phyloP scores from a whole-genome alignment of 2,329 filamentous ascomycete species.

The Mycogone perniciosa region DNA sequence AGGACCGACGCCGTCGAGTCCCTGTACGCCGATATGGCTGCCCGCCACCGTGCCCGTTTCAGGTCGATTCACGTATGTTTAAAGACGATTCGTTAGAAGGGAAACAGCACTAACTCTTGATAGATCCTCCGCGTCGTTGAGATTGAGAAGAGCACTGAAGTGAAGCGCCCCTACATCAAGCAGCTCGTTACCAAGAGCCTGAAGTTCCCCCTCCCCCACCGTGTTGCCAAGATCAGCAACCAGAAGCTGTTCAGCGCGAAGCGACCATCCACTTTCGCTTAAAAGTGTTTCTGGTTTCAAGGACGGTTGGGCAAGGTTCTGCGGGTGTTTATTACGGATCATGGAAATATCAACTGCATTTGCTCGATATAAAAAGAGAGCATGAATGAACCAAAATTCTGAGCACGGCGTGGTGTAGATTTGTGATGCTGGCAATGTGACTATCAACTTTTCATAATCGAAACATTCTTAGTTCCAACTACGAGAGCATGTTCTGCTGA shows the following conservation, averaged over 20 bases:
- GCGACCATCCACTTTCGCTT: constrained; percentile 97
- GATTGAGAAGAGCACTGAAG: constrained; percentile 85
- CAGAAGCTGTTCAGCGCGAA: constrained; percentile 90
- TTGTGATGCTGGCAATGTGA: constrained; percentile 11
- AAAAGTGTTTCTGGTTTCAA: constrained; percentile 53
- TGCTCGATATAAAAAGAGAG: constrained; percentile 41
- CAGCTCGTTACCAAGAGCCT: constrained; percentile 93
- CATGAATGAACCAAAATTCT: constrained; percentile 38
- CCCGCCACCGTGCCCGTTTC: constrained; percentile 94
- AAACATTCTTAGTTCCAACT: neutral
- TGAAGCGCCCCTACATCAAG: constrained; percentile 99
- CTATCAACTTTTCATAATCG: constrained; percentile 1
- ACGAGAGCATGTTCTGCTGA: neutral
- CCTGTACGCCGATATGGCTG: constrained; percentile 99
- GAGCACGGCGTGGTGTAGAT: constrained; percentile 10
- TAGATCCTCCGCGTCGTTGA: constrained; percentile 98
- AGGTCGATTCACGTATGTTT: constrained; percentile 91
- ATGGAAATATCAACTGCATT: constrained; percentile 55
- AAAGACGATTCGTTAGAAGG: constrained; percentile 1
- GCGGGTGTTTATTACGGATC: constrained; percentile 56
- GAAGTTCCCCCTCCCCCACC: constrained; percentile 98
- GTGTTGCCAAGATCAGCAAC: constrained; percentile 72
- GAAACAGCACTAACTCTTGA: constrained; percentile 7
- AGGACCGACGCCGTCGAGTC: constrained; percentile 91
- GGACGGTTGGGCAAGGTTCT: constrained; percentile 47